These are phyloP conservation scores for Trypethelium eluteriae DNA, from an alignment of 495 filamentous ascomycete genomes.

Conservation along the genomic window DNA sequence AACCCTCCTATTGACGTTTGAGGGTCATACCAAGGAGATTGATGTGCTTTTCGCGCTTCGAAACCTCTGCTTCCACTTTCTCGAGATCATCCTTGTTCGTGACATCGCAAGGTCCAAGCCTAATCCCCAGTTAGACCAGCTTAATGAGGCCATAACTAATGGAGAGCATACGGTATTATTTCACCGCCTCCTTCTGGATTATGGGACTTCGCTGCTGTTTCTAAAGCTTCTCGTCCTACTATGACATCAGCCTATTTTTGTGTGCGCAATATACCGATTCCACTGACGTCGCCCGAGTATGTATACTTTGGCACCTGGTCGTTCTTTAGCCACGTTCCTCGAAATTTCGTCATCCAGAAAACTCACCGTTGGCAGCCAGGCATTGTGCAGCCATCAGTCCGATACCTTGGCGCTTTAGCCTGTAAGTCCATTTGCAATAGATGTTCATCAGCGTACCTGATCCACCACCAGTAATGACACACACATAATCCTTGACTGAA, in stretches of 20 bases:
- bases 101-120: slow-evolving; percentile 37
- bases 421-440: not conserved
- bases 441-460: not conserved
- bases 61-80: slow-evolving; percentile 30
- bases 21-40: slow-evolving; percentile 27
- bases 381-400: slow-evolving; percentile 41
- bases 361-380: slow-evolving; percentile 37
- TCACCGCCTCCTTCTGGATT: slow-evolving; percentile 31
- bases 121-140: not conserved
- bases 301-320: slow-evolving; percentile 37
- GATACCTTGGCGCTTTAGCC: slow-evolving; percentile 29
- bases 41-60: slow-evolving; percentile 36
- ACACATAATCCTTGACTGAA: slow-evolving; percentile 53
- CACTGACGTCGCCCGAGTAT: slow-evolving; percentile 33
- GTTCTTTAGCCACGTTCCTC: not conserved
- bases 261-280: not conserved
- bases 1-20: not conserved
- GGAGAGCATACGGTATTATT: slow-evolving; percentile 31
- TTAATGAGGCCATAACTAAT: slow-evolving; percentile 1
- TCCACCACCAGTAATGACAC: slow-evolving; percentile 50
- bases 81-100: slow-evolving; percentile 37
- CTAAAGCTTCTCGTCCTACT: slow-evolving; percentile 30
- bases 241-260: not conserved
- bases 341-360: not conserved
- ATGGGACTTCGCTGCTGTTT: slow-evolving; percentile 35